phyloP scores from a whole-genome alignment of 1,139 yeast species.

The Arxiozyma telluris region DNA sequence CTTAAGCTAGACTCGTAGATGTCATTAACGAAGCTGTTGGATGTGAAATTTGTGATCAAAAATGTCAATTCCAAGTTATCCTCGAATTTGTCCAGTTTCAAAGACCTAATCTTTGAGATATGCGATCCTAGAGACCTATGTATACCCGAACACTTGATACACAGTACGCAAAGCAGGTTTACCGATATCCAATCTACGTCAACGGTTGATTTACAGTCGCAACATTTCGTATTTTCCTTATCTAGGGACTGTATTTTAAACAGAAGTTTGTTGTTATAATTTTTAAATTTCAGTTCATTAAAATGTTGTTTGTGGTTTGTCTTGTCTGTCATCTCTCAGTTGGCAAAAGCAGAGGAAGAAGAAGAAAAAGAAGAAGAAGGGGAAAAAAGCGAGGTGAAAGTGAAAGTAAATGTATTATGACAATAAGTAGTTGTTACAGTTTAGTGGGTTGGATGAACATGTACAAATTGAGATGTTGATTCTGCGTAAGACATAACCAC shows the following conservation, averaged over 20 bases:
- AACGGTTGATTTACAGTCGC: slow-evolving; percentile 63
- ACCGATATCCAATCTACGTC: slow-evolving; percentile 85
- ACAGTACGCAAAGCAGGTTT: slow-evolving; percentile 61
- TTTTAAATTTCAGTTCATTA: slow-evolving; percentile 6
- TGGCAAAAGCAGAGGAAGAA: background rate
- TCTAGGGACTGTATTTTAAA: slow-evolving; percentile 41
- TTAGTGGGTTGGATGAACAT: no score
- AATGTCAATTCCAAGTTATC: slow-evolving; percentile 45
- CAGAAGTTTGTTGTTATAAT: slow-evolving; percentile 17
- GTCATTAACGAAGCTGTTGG: slow-evolving; percentile 55
- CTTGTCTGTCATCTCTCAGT: background rate
- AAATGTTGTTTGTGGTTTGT: slow-evolving; percentile 5
- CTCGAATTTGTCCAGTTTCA: slow-evolving; percentile 61
- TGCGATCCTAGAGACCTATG: slow-evolving; percentile 73
- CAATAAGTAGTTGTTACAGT: no score
- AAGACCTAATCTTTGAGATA: slow-evolving; percentile 66
- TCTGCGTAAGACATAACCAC: no score
- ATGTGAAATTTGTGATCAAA: slow-evolving; percentile 39
- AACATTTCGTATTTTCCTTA: slow-evolving; percentile 56
- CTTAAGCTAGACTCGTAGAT: slow-evolving; percentile 46
- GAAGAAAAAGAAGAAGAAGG: no score
- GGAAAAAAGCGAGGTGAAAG: no score
- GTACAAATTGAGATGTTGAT: no score
- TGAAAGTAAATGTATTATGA: background rate
- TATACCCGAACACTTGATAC: slow-evolving; percentile 70